phyloP scores from a whole-genome alignment of 2,329 filamentous ascomycete species.

The Sclerotinia minor region DNA sequence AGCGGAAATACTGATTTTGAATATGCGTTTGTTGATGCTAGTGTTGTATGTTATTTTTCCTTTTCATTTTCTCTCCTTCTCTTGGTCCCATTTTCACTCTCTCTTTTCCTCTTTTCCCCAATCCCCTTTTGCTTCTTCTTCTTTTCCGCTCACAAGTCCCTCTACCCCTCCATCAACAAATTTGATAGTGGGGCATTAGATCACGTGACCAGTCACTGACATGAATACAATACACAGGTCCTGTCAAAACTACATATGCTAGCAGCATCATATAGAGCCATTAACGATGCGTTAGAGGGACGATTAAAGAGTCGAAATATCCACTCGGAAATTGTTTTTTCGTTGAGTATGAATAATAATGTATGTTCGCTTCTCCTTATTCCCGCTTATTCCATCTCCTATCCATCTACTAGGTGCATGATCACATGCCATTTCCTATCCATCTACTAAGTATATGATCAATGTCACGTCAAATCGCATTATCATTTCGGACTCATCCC shows the following conservation, averaged over 20 bases:
- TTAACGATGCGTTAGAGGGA: conserved; percentile 47
- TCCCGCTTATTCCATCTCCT: conserved; percentile 12
- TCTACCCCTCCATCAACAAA: background rate
- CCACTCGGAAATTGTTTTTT: conserved; percentile 58
- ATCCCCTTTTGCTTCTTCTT: too few relatives aligned
- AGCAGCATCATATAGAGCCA: conserved; percentile 51
- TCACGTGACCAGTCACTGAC: conserved; percentile 25
- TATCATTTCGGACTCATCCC: background rate
- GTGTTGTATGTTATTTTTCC: conserved; percentile 56
- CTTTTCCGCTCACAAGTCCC: background rate
- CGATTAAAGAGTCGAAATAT: conserved; percentile 53
- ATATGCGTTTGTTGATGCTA: conserved; percentile 90
- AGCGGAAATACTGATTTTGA: conserved; percentile 81
- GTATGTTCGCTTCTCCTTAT: conserved; percentile 38
- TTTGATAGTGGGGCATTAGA: background rate
- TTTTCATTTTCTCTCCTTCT: background rate
- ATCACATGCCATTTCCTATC: too few relatives aligned
- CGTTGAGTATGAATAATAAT: conserved; percentile 56
- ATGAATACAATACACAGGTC: conserved; percentile 42
- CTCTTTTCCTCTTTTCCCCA: too few relatives aligned
- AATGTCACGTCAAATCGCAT: background rate
- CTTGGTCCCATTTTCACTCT: background rate
- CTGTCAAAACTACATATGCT: conserved; percentile 51
- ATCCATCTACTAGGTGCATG: background rate
- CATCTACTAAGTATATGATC: background rate